phyloP scores from a whole-genome alignment of 2,329 filamentous ascomycete species.

The Alternaria ventricosa region DNA sequence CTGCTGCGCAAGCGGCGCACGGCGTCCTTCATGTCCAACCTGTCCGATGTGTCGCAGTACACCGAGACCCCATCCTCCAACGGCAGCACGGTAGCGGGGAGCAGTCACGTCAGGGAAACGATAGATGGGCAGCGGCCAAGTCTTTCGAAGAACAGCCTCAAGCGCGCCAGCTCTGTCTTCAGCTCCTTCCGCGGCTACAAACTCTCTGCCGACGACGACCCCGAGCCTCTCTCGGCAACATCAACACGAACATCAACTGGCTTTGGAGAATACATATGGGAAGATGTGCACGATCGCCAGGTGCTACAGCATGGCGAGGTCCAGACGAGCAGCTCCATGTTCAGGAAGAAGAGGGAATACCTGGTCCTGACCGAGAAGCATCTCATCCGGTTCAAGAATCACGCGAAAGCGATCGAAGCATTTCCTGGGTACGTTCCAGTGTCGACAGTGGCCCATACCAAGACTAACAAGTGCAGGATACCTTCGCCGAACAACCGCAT shows the following conservation, averaged over 20 bases:
- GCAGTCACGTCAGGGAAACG: constrained; percentile 16
- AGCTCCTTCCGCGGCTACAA: constrained; percentile 63
- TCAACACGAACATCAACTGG: constrained; percentile 56
- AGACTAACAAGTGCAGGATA: constrained; percentile 33
- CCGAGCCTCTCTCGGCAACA: constrained; percentile 54
- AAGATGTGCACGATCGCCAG: constrained; percentile 43
- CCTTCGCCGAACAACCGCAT: constrained; percentile 48
- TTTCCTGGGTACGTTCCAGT: constrained; percentile 55
- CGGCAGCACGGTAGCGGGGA: constrained; percentile 11
- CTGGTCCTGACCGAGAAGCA: constrained; percentile 73
- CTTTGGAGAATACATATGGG: constrained; percentile 48
- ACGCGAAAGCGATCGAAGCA: constrained; percentile 68
- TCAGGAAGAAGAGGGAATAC: constrained; percentile 75
- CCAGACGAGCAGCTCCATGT: constrained; percentile 72
- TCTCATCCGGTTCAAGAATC: constrained; percentile 71
- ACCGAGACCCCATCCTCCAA: constrained; percentile 27
- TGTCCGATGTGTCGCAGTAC: constrained; percentile 36
- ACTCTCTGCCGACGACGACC: constrained; percentile 59
- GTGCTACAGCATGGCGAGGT: constrained; percentile 73
- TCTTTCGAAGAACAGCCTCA: constrained; percentile 30
- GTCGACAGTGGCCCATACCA: not conserved
- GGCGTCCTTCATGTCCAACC: constrained; percentile 43
- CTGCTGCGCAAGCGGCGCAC: constrained; percentile 48
- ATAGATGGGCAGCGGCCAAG: constrained; percentile 19
- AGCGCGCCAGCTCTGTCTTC: constrained; percentile 59